Conservation (phyloP, 2,329 filamentous ascomycete species). For the Drechmeria coniospora region DNA sequence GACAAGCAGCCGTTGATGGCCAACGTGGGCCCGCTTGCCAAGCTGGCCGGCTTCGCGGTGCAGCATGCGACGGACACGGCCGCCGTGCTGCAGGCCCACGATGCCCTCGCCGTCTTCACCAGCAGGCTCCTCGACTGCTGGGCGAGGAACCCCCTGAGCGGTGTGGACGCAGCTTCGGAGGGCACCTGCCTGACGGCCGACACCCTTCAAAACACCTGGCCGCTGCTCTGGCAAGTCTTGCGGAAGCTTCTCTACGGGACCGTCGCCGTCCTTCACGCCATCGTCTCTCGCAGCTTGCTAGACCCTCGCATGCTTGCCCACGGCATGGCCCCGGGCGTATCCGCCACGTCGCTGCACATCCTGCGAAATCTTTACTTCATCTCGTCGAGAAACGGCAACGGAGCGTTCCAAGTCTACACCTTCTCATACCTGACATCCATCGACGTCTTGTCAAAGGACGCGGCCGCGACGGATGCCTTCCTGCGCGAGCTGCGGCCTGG, state of each 20-base stretch:
- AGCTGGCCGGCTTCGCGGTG: slow-evolving; percentile 48
- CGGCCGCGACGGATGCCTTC: slow-evolving; percentile 49
- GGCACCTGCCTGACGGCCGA: slow-evolving; percentile 45
- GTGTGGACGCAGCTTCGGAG: slow-evolving; percentile 56
- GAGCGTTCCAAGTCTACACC: slow-evolving; percentile 66
- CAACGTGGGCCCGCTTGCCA: slow-evolving; percentile 52
- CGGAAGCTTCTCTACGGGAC: slow-evolving; percentile 61
- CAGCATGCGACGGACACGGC: slow-evolving; percentile 32
- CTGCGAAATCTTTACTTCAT: slow-evolving; percentile 73
- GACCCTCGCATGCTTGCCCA: slow-evolving; percentile 31
- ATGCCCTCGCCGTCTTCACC: slow-evolving; percentile 52
- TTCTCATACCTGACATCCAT: slow-evolving; percentile 74
- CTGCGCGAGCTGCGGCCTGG: slow-evolving; percentile 42
- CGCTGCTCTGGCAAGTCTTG: slow-evolving; percentile 59
- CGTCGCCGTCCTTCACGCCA: slow-evolving; percentile 58
- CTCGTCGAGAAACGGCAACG: slow-evolving; percentile 56
- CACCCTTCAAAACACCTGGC: slow-evolving; percentile 50
- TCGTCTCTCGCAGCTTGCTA: slow-evolving; percentile 48
- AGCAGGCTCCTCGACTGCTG: slow-evolving; percentile 54
- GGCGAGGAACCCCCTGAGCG: slow-evolving; percentile 58
- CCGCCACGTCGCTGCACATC: slow-evolving; percentile 54
- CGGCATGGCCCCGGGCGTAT: slow-evolving; percentile 42
- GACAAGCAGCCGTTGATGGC: slow-evolving; percentile 45
- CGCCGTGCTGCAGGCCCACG: slow-evolving; percentile 34
- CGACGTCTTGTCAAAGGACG: slow-evolving; percentile 63